Evolutionary conservation across 2,329 filamentous ascomycete genomes (phyloP), one percentile per base, ranked within the genome.

Genomic region (Calonectria pseudoreteaudii): DNA sequence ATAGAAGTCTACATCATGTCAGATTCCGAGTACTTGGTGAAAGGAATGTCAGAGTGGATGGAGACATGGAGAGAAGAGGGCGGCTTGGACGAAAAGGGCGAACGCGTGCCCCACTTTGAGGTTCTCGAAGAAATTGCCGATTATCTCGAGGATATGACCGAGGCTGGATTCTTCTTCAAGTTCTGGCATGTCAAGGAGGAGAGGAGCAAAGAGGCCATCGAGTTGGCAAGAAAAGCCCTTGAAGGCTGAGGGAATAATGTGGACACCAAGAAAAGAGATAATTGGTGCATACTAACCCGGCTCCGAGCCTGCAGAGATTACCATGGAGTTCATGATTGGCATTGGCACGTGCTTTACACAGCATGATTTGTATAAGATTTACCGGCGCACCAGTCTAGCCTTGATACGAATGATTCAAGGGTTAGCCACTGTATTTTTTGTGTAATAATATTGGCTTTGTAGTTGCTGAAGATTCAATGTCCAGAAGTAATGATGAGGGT

Each of bases 1-100:
- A 62, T 62, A 30, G 56, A 62, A 41, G 28, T 62, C 56, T 62
- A 62, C 34, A 62, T 62, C 56, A 36, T 62, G n/a, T 62, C 56
- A 13, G 23, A 62, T 20, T 62, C 56, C 5, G 56, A 62, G 13
- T 30, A 62, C 56, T 30, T 62, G 34, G 56, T 62, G 34, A 62
- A 10, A 8, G 56, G 34, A 9, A 62, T 62, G 56, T 62, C 56
- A 2, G 56, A 62, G 56, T 62, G 56, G 56, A 28, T 62, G 23
- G 56, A 28, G 23, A 41, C 8, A 4, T 62, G 56, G 56, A 62
- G 28, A 30, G 56, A 62, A 16, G 56, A 62, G 56, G 56, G 5
- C 11, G 56, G 56, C 14, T 1, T 11, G 1, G 23, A 62, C 34
- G 23, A 28, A 10, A 26, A 62, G 4, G 56, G 56, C 23, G 7